Conservation (phyloP, 73 alveolate genomes). For the Paramecium biaurelia region DNA sequence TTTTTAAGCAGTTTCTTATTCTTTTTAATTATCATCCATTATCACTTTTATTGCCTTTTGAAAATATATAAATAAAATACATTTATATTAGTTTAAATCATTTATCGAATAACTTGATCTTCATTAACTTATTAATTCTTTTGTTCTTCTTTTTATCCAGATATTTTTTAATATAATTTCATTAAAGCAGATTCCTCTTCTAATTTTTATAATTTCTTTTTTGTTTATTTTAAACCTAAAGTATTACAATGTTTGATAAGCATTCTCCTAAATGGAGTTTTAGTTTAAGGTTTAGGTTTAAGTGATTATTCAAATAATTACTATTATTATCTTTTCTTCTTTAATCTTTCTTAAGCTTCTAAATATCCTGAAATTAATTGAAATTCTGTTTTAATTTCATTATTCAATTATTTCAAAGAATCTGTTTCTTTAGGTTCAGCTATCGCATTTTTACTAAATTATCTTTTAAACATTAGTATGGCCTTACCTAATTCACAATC, state of each 20-base stretch:
- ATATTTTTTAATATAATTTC: not conserved
- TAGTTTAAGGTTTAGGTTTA: not conserved
- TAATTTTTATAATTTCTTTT: not conserved
- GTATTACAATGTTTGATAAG: not conserved
- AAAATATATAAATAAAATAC: not conserved
- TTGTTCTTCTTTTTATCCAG: not conserved
- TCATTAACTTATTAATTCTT: not conserved
- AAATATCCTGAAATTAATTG: not conserved
- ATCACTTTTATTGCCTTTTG: not conserved
- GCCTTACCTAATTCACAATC: constrained; percentile 23
- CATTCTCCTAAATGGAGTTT: not conserved
- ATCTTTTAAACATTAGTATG: not conserved
- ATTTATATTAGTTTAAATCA: not conserved
- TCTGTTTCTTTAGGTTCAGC: not conserved
- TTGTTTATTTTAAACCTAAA: constrained; percentile 14
- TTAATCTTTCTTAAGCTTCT: constrained; percentile 24
- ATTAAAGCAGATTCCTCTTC: not conserved
- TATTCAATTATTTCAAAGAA: not conserved
- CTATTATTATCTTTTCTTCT: constrained; percentile 10
- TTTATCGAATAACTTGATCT: not conserved
- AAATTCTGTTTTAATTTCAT: constrained; percentile 10
- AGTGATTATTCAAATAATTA: not conserved
- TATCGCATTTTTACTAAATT: not conserved
- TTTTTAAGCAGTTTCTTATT: not conserved
- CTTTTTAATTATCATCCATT: constrained; percentile 32